Evolutionary conservation across 2,329 filamentous ascomycete genomes (phyloP), one percentile per base, ranked within the genome.

Genomic region (Colletotrichum sp.): DNA sequence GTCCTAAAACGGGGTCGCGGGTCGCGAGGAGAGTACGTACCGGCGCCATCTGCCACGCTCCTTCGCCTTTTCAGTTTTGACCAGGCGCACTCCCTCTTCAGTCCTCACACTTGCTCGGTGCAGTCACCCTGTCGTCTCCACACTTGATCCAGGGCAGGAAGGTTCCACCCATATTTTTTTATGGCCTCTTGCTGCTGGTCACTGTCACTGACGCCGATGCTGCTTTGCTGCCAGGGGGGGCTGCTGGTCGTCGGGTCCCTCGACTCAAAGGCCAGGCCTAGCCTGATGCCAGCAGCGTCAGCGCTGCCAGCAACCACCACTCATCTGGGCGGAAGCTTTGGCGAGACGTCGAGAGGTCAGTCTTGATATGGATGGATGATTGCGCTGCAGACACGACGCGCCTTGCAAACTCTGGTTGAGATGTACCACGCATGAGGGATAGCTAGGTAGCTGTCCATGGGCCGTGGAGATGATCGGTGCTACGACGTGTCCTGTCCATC

Each of bases 41-140:
- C 24, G 36, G 12, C 32, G 18, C 39, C 13, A n/a, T n/a, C 30
- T 67, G 39, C 26, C 26, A 26, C 64, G 48, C 65, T 67, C 30
- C 66, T 68, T 68, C 52, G 52, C 66, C 59, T 59, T 59, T 57
- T 43, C 43, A 48, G 63, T 32, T 67, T 43, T 26, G 39, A 26
- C 63, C 63, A 70, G 71, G 52, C 63, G 57, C 24, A 28, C 57
- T 30, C 16, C 69, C 61, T 75, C 64, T 32, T 67, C 64, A 63
- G 36, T 68, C 61, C 48, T 48, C 16, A 39, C 16, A 43, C 39
- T 43, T 21, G 36, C 16, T 30, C 26, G 52, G 70, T 36, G 30
- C 63, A 43, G 28, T 63, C 52, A 64, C 63, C 69, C 55, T 75
- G 68, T 72, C 69, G 72, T 72, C 69, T 72, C 72, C 72, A 75